Base-by-base conservation (phyloP, 73 alveolate species). In the Symbiodinium natans region DNA sequence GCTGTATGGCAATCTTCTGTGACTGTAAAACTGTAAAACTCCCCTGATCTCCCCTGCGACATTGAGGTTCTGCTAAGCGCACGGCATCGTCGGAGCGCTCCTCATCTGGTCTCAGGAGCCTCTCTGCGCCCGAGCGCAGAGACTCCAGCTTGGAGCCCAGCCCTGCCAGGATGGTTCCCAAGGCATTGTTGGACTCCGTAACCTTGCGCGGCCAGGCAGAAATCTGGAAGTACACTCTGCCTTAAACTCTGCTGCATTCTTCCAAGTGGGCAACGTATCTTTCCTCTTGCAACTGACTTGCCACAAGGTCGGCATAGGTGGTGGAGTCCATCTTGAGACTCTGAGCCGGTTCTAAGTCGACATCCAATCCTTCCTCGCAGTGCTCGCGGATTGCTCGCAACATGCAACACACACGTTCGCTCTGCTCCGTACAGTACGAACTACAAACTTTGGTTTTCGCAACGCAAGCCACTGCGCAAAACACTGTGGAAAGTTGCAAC, bases 221-320 rank as follows among this genome's bases (percentile, higher is more conserved):
- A 43, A 84, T 27, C 42, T 8, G 80, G 15, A 5, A 4, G 2
- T 23, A 27, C 38, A 46, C 6, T 6, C 59, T 9, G 13, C 6
- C 59, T 9, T 46, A 13, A 46, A 46, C 6, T 9, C 59, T 63
- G 10, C 80, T 63, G 80, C 80, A 4, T 46, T 46, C 21, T 13
- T 9, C 59, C 59, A 46, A 46, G 13, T 25, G 80, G 43, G 95
- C 29, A 29, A 8, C 97, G 48, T 90, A 90, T 36, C 82, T 40
- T 36, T 90, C 97, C 46, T 90, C 97, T 71, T 90, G 97, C 21
- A 90, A 56, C n/a, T 90, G 97, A 31, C 97, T 90, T 11, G 97
- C 97, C 46, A 90, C 75, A 25, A 90, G 88, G 48, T 90, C 97
- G 3, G 97, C 97, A 42, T 90, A 90, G 41, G 97, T 90, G 23